Evolutionary conservation across 1,139 yeast genomes (phyloP).

Genomic region (Sugiyamaella japonica): DNA sequence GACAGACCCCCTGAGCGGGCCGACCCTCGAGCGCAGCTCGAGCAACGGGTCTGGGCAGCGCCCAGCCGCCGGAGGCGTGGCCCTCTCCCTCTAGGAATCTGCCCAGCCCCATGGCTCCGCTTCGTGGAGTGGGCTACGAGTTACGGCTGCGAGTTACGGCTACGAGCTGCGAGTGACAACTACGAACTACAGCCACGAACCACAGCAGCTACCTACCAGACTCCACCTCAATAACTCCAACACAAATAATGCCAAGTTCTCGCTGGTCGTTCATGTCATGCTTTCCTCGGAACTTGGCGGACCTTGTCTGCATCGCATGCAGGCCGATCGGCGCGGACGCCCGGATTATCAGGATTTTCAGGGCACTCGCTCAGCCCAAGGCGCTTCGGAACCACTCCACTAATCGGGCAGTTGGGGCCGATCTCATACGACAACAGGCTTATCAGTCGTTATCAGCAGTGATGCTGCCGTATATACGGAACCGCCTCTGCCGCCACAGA

Average conservation of each 20-base stretch:
- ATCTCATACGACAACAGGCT: not conserved
- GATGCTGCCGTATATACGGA: no score
- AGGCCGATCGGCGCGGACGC: not conserved
- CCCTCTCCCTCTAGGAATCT: not conserved
- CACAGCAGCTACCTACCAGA: no score
- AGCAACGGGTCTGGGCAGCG: not conserved
- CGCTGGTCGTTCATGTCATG: no score
- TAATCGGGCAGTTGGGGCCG: not conserved
- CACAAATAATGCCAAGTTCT: no score
- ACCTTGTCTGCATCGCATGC: not conserved
- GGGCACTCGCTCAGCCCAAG: not conserved
- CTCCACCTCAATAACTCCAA: no score
- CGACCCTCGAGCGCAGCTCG: not conserved
- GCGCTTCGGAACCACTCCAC: not conserved
- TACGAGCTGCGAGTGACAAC: no score
- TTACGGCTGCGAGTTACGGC: no score
- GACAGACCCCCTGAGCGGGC: not conserved
- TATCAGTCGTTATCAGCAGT: not conserved
- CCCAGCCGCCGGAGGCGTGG: not conserved
- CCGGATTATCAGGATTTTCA: not conserved
- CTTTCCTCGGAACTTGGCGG: not conserved
- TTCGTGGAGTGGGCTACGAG: not conserved
- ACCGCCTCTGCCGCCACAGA: no score
- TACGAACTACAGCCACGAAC: no score
- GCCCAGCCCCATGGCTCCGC: not conserved